Percentiles rank a stretch among this genome's conserved stretches.
These are phyloP conservation scores for Trypanosoma lewisi DNA, from an alignment of 208 protist genomes.

Conservation along the genomic window DNA sequence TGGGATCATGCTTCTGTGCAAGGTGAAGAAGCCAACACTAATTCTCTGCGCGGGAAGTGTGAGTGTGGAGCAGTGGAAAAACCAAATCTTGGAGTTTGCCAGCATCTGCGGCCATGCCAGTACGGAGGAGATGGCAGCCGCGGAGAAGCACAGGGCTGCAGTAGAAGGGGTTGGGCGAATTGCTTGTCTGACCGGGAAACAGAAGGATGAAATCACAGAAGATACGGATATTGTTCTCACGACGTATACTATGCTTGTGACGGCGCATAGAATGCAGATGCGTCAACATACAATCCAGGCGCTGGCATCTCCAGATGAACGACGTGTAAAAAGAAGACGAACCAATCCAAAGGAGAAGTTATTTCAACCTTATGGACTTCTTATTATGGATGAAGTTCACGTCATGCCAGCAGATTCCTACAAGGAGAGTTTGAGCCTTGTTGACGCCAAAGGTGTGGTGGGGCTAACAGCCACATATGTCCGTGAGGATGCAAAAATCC, in stretches of 20 bases:
- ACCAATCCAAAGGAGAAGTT: conserved; percentile 79
- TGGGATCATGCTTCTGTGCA: conserved; percentile 96
- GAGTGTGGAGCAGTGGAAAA: conserved; percentile 97
- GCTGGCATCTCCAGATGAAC: conserved; percentile 19
- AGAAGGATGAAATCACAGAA: conserved; percentile 88
- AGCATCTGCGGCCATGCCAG: conserved; percentile 39
- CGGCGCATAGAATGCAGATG: conserved; percentile 53
- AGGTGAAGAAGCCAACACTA: conserved; percentile 94
- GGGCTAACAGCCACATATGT: conserved; percentile 97
- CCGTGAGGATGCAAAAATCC: conserved; percentile 98
- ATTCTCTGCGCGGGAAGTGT: conserved; percentile 95
- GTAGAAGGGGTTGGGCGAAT: conserved; percentile 68
- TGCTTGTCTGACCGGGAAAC: conserved; percentile 90
- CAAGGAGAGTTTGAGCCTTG: conserved; percentile 88
- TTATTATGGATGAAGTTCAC: conserved; percentile 96
- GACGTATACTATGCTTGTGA: conserved; percentile 98
- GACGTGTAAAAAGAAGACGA: conserved; percentile 4
- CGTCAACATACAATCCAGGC: conserved; percentile 24
- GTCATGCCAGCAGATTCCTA: conserved; percentile 97
- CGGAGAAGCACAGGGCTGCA: conserved; percentile 9
- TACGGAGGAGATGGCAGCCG: not conserved
- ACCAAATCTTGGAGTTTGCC: conserved; percentile 93
- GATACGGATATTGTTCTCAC: conserved; percentile 95
- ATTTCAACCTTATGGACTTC: conserved; percentile 73
- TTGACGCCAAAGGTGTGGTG: conserved; percentile 96